Base-by-base conservation (phyloP, 2,329 filamentous ascomycete genomes). In the Pezicula rhizophila region DNA sequence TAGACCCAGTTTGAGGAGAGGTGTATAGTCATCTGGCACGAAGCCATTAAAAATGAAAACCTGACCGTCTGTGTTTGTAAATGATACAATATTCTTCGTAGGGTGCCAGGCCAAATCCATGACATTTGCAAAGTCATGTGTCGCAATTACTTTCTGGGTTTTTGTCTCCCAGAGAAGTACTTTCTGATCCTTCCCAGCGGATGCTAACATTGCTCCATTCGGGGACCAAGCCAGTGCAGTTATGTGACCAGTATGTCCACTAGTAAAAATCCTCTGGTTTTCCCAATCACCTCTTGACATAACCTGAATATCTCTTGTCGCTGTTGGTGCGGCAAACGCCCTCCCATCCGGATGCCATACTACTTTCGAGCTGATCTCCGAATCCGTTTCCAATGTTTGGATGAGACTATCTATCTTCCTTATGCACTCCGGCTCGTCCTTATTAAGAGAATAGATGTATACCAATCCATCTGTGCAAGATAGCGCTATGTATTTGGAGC, bases 271-370 rank as follows among this genome's bases (percentile, higher is more conserved):
- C 52, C 86, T 80, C 66, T 97, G 90, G 57, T 86, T 85, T 64
- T 90, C 87, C 87, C 92, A 96, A 64, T 96, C 89, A 46, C 81
- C 82, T 53, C 84, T 83, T n/a, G 92, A 95, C 48, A 96, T 79
- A 35, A 96, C 80, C 61, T 95, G 86, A 25, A 96, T 82, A 64
- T 95, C 85, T 69, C 85, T 80, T 18, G 86, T 89, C 0, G 86
- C 79, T 17, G 91, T 96, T 0, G 89, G 83, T 17, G 87, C 84
- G 1, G 89, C 91, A 67, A 99, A 95, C 3, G 91, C 89, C 57
- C 89, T 81, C 17, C 93, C 92, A 64, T 97, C 92, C 0, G 95
- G 95, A 69, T 97, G 93, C 93, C 93, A 99, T 1, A 82, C 79
- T 5, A 85, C 82, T 60, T 78, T 79, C 4, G 89, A 85, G 55